Evolutionary conservation across 2,329 filamentous ascomycete genomes (phyloP).

Genomic region (Fusarium algeriense): DNA sequence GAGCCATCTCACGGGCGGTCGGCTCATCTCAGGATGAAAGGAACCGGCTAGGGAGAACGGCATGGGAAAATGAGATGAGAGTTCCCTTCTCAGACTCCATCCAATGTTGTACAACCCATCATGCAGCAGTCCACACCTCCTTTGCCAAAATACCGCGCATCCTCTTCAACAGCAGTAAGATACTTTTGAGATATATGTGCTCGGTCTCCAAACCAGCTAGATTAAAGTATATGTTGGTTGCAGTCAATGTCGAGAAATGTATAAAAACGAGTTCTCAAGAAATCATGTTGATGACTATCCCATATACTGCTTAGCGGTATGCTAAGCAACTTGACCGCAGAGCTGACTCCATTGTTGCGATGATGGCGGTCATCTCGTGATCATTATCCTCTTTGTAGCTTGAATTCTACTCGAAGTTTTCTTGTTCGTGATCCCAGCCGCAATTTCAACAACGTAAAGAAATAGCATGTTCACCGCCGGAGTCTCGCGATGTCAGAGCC

Average conservation of each 20-base stretch:
- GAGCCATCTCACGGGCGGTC: constrained; percentile 17
- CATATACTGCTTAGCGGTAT: constrained; percentile 22
- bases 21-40: constrained; percentile 37
- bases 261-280: not conserved
- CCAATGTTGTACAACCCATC: constrained; percentile 21
- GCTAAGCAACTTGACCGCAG: constrained; percentile 6
- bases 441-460: constrained; percentile 9
- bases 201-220: constrained; percentile 13
- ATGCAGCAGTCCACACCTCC: constrained; percentile 37
- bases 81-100: not conserved
- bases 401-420: not conserved
- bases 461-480: constrained; percentile 42
- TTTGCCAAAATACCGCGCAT: constrained; percentile 36
- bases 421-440: constrained; percentile 11
- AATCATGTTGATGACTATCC: not conserved
- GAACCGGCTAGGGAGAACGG: constrained; percentile 24
- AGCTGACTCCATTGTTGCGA: constrained; percentile 4
- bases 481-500: constrained; percentile 35
- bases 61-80: constrained; percentile 16
- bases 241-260: not conserved
- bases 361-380: constrained; percentile 23
- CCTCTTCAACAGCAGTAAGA: constrained; percentile 13
- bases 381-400: constrained; percentile 14
- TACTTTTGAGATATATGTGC: not conserved
- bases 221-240: constrained; percentile 4